Base-by-base conservation (phyloP, 2,329 filamentous ascomycete genomes). In the Aspergillus novoparasiticus region DNA sequence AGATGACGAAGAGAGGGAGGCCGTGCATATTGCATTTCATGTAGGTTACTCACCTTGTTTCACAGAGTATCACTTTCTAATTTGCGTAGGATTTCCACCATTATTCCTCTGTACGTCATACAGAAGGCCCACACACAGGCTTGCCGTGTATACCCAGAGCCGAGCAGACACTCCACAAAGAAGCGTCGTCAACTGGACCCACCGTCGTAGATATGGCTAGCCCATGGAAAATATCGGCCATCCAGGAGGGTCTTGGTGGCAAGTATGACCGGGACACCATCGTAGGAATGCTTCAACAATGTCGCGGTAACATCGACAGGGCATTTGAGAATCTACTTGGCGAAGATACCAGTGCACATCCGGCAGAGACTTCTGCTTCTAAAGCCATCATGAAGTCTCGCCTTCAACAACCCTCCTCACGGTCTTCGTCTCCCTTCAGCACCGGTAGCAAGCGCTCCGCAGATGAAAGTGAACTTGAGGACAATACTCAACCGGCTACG, bases 41-140 rank as follows among this genome's bases (percentile, higher is more conserved):
- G 86, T 88, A 82, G 79, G 85, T 23, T 23, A 28, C 14, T 21
- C 8, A 12, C n/a, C 16, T 19, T 23, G n/a, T 21, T 21, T 8
- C 19, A 3, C 9, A 2, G 1, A 19, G 12, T 9, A 46, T 21
- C 39, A 16, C 10, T 11, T 41, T 55, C 66, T 70, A 58, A 70
- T 41, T 19, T 26, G 59, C 67, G 39, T 72, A 89, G 85, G 82
- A 79, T 53, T 89, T 86, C 80, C 83, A 89, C 71, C 88, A 90
- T 72, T 90, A 89, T 75, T 89, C 87, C 5, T 90, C 87, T 0
- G 85, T 90, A 67, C 84, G 88, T 60, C 86, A 87, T 69, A 75
- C 85, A 53, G 76, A 84, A 65, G 87, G 87, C 8, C 86, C 86
- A 9, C 86, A 88, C 72, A 81, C 78, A 34, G 88, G 87, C 55